phyloP scores from a whole-genome alignment of 768 basidiomycete genomes.

The Termitomyces eurrhizus region DNA sequence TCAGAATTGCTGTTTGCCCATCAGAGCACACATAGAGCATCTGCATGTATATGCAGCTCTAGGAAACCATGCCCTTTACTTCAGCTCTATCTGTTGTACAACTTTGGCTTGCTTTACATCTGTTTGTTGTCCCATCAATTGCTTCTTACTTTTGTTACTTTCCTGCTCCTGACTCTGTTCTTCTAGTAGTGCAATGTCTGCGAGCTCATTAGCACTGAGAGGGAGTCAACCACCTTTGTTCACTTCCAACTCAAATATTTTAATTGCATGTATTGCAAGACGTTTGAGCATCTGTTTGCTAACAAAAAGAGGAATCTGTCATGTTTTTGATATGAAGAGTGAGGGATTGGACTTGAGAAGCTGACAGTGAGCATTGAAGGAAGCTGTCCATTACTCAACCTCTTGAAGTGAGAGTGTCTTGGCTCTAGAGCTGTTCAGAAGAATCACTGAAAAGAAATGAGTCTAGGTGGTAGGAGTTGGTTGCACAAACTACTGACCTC shows the following conservation, averaged over 20 bases:
- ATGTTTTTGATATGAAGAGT: conserved; percentile 90
- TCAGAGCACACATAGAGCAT: conserved; percentile 85
- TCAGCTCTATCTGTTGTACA: conserved; percentile 79
- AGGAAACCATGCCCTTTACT: conserved; percentile 96
- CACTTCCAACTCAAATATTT: conserved; percentile 78
- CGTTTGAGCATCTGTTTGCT: conserved; percentile 89
- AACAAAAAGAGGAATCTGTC: conserved; percentile 87
- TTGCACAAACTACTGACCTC: conserved; percentile 53
- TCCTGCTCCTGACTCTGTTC: conserved; percentile 16
- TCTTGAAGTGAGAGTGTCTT: conserved; percentile 66
- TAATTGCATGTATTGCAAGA: conserved; percentile 76
- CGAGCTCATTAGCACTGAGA: conserved; percentile 70
- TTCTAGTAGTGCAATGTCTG: conserved; percentile 30
- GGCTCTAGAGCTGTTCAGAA: conserved; percentile 83
- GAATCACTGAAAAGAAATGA: conserved; percentile 58
- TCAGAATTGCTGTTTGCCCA: conserved; percentile 92
- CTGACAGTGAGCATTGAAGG: conserved; percentile 80
- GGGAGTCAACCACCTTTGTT: conserved; percentile 52
- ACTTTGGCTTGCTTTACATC: conserved; percentile 90
- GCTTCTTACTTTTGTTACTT: conserved; percentile 23
- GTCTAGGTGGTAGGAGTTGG: not conserved
- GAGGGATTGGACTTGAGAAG: conserved; percentile 91
- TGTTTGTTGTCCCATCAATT: conserved; percentile 24
- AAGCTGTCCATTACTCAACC: conserved; percentile 78
- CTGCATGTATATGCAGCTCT: conserved; percentile 83